These are phyloP conservation scores for Cyclocybe cylindracea DNA, from an alignment of 768 basidiomycete species.

Conservation along the genomic window DNA sequence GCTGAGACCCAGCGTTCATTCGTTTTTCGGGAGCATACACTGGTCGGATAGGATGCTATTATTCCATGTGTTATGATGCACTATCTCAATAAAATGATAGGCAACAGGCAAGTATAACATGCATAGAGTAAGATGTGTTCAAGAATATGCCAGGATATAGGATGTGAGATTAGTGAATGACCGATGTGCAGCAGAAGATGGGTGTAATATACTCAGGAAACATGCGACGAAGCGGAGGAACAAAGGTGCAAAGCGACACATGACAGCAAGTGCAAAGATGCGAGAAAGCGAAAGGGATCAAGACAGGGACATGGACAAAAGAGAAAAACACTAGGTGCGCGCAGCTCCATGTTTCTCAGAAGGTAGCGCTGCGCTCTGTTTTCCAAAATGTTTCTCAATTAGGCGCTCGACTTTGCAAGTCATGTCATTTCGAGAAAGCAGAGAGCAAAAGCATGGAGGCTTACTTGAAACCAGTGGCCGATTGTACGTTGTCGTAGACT, in stretches of 20 bases:
- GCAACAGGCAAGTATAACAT: too few species aligned
- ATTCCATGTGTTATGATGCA: too few species aligned
- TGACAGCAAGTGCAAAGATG: too few species aligned
- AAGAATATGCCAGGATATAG: too few species aligned
- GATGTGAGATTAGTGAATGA: too few species aligned
- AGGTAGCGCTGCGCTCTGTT: background rate
- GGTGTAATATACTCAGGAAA: too few species aligned
- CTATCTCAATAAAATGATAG: too few species aligned
- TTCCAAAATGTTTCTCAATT: conserved; percentile 20
- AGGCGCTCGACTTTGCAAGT: conserved; percentile 62
- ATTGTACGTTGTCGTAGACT: conserved; percentile 70
- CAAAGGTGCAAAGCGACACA: too few species aligned
- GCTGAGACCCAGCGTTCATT: background rate
- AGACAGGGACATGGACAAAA: background rate
- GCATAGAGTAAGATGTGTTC: too few species aligned
- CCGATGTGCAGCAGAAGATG: too few species aligned
- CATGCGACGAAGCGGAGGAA: too few species aligned
- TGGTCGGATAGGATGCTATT: background rate
- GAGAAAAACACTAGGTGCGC: background rate
- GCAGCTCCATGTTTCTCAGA: background rate
- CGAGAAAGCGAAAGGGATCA: background rate
- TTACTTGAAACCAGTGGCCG: conserved; percentile 82
- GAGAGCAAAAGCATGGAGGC: conserved; percentile 23
- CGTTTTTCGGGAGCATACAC: background rate
- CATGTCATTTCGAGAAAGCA: background rate